Conservation (phyloP, 495 filamentous ascomycete species). For the Penicillium robsamsonii region DNA sequence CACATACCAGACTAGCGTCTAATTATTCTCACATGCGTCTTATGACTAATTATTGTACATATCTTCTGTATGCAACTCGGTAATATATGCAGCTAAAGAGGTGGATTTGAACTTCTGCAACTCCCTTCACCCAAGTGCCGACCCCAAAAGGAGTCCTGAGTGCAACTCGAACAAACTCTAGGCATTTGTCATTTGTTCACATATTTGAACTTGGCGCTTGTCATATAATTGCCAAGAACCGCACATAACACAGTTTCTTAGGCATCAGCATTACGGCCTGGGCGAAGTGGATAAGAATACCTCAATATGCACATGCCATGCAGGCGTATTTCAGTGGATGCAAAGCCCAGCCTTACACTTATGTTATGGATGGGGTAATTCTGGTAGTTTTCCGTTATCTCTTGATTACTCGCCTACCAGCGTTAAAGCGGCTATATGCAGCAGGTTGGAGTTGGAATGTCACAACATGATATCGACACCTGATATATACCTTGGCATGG, state of each 20-base stretch:
- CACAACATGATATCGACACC: background rate
- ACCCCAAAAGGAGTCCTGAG: background rate
- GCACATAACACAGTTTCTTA: conserved; percentile 4
- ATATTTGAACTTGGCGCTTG: background rate
- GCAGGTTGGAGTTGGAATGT: background rate
- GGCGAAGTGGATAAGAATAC: conserved; percentile 7
- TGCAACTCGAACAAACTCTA: background rate
- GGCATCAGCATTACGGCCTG: conserved; percentile 6
- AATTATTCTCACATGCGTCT: background rate
- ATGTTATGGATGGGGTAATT: background rate
- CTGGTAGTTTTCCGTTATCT: background rate
- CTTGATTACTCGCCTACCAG: background rate
- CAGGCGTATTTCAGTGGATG: conserved; percentile 1
- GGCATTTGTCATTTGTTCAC: background rate
- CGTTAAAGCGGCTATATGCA: background rate
- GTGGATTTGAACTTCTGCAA: background rate
- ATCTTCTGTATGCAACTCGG: background rate
- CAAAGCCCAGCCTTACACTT: background rate
- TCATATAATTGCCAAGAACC: conserved; percentile 2
- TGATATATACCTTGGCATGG: background rate
- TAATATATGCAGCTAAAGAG: conserved; percentile 1
- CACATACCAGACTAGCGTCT: background rate
- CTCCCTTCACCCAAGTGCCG: background rate
- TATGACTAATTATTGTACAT: background rate
- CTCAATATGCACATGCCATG: conserved; percentile 7